These are phyloP conservation scores for Xylariaceae sp. DNA, from an alignment of 2,329 filamentous ascomycete genomes.

Conservation along the genomic window DNA sequence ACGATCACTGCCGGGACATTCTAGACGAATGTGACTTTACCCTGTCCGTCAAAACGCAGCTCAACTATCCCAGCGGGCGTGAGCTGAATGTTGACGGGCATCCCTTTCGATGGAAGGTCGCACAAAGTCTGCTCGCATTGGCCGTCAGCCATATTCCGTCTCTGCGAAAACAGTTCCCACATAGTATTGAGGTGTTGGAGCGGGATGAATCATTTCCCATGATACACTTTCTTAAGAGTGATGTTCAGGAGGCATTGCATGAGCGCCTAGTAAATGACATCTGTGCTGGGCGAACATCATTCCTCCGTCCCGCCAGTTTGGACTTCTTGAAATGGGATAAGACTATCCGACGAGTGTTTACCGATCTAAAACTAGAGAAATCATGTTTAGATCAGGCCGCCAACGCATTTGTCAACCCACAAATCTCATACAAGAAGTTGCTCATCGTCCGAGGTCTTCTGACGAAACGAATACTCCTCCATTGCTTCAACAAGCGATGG, in stretches of 20 bases:
- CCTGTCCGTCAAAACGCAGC: slow-evolving; percentile 47
- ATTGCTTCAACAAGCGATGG: slow-evolving; percentile 58
- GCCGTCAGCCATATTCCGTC: slow-evolving; percentile 35
- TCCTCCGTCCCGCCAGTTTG: slow-evolving; percentile 17
- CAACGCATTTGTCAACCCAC: slow-evolving; percentile 31
- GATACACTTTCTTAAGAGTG: slow-evolving; percentile 45
- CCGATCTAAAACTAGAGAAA: slow-evolving; percentile 19
- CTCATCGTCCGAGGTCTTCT: slow-evolving; percentile 60
- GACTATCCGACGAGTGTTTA: slow-evolving; percentile 24
- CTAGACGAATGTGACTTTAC: slow-evolving; percentile 60
- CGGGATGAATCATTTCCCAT: background rate
- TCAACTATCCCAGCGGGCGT: slow-evolving; percentile 52
- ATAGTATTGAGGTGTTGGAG: slow-evolving; percentile 42
- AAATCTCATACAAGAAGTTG: slow-evolving; percentile 33
- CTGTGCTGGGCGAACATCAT: slow-evolving; percentile 30
- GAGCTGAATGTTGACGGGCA: slow-evolving; percentile 47
- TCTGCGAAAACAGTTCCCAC: slow-evolving; percentile 36
- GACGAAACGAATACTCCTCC: slow-evolving; percentile 52
- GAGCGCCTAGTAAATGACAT: slow-evolving; percentile 39
- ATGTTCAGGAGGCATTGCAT: slow-evolving; percentile 42
- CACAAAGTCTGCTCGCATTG: slow-evolving; percentile 38
- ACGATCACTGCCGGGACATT: slow-evolving; percentile 50
- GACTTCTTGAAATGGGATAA: background rate
- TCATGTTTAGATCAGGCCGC: slow-evolving; percentile 17
- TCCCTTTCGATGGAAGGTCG: slow-evolving; percentile 46